Evolutionary conservation across 495 filamentous ascomycete species (phyloP).

Genomic region (Aspergillus wentii): DNA sequence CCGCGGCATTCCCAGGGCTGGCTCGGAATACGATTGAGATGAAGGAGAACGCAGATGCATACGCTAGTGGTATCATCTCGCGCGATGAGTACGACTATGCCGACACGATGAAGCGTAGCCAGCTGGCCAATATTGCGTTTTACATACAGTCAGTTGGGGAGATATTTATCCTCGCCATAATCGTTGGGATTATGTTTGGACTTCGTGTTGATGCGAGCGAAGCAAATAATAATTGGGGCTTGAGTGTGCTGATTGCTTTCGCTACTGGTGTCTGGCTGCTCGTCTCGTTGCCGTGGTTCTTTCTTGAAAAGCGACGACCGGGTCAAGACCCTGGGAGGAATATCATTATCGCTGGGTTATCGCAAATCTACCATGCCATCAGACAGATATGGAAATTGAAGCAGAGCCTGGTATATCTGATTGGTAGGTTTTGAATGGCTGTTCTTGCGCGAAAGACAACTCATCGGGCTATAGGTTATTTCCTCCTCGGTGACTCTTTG

Average conservation of each 20-base stretch:
- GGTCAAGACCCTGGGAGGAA: slow-evolving; percentile 47
- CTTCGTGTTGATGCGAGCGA: slow-evolving; percentile 52
- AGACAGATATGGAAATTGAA: slow-evolving; percentile 58
- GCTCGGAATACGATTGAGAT: slow-evolving; percentile 53
- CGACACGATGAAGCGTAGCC: slow-evolving; percentile 58
- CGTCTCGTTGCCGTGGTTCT: slow-evolving; percentile 58
- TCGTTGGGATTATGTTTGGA: slow-evolving; percentile 60
- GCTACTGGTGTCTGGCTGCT: slow-evolving; percentile 58
- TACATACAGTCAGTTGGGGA: slow-evolving; percentile 58
- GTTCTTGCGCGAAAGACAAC: no score
- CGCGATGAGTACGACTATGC: slow-evolving; percentile 56
- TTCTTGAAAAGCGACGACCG: slow-evolving; percentile 57
- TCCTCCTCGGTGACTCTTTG: slow-evolving; percentile 59
- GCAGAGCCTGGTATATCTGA: slow-evolving; percentile 58
- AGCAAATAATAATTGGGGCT: slow-evolving; percentile 59
- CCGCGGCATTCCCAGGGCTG: slow-evolving; percentile 58
- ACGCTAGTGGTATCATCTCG: slow-evolving; percentile 44
- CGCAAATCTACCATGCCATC: slow-evolving; percentile 53
- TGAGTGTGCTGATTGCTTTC: slow-evolving; percentile 61
- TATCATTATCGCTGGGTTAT: slow-evolving; percentile 51
- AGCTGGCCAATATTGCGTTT: slow-evolving; percentile 56
- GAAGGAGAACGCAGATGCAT: slow-evolving; percentile 49
- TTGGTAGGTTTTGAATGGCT: slow-evolving; percentile 31
- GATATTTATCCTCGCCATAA: slow-evolving; percentile 55
- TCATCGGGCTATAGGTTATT: slow-evolving; percentile 50